Evolutionary conservation across 2,329 filamentous ascomycete genomes (phyloP), one percentile per base, ranked within the genome.

Genomic region (Colletotrichum falcatum): DNA sequence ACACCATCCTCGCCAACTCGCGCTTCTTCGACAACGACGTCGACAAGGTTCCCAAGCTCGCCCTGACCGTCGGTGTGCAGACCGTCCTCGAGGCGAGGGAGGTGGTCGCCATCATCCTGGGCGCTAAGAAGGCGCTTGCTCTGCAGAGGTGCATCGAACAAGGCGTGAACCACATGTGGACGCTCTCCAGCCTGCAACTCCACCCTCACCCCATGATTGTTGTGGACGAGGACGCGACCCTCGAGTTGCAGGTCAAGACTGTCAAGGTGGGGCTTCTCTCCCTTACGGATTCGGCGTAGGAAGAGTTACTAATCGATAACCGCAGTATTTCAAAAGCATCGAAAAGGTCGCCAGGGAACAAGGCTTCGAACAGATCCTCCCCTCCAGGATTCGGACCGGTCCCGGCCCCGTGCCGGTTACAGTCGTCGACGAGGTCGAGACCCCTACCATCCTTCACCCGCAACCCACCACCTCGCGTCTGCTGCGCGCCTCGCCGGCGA

Each of bases 131-230:
- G 81, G 89, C 93, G 1, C 83, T 92, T 42, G 94, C 94, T 35
- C 82, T 97, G 73, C 92, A 95, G 79, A 91, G 90, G 76, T 94
- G 92, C 75, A 89, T 97, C 73, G 94, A 97, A 80, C 91, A 91
- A 66, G 92, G 91, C 37, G 88, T 97, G 72, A 95, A 94, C 79
- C 94, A 96, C 82, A 95, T 95, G 92, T 97, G 94, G 93, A 95
- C 94, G 1, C 86, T 96, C 8, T 95, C 93, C 11, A 90, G 89
- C 65, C 85, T 97, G 51, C 94, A 97, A 79, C 83, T 95, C 73
- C 94, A 96, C 79, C 91, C 90, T 4, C 91, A 95, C 76, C 91
- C 93, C 63, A 90, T 96, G 85, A 90, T 96, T 74, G 92, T 95
- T 12, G 92, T 92, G 55, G 94, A 97, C 76, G 92, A 95, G 76